These are phyloP conservation scores for Pseudodiploospora longispora DNA, from an alignment of 2,329 filamentous ascomycete genomes.

Conservation along the genomic window DNA sequence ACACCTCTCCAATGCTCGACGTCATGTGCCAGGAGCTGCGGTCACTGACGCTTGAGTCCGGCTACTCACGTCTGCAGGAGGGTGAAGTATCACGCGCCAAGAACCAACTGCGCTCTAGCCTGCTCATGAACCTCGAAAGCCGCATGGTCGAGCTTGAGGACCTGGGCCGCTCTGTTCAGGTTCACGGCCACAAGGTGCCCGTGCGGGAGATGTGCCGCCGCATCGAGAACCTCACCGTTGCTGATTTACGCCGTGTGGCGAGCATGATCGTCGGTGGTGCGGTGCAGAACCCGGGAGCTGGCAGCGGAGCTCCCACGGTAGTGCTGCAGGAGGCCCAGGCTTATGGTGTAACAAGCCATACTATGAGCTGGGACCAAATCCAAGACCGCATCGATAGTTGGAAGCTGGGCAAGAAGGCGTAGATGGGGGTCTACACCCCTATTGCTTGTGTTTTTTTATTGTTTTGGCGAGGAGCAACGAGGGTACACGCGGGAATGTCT, in stretches of 20 bases:
- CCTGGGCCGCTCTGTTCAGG: slow-evolving; percentile 87
- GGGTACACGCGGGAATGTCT: too few species aligned
- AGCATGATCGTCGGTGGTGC: slow-evolving; percentile 67
- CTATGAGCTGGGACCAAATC: slow-evolving; percentile 79
- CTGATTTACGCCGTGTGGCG: slow-evolving; percentile 77
- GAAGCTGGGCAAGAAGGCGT: slow-evolving; percentile 59
- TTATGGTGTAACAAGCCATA: slow-evolving; percentile 56
- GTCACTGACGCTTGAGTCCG: slow-evolving; percentile 65
- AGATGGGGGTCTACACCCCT: neutral
- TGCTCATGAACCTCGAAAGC: slow-evolving; percentile 96
- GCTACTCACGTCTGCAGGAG: slow-evolving; percentile 62
- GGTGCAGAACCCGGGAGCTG: slow-evolving; percentile 65
- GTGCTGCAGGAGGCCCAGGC: slow-evolving; percentile 87
- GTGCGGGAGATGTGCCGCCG: slow-evolving; percentile 86
- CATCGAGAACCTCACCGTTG: slow-evolving; percentile 74
- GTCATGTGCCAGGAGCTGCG: slow-evolving; percentile 90
- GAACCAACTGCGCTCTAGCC: slow-evolving; percentile 83
- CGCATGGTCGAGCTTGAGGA: slow-evolving; percentile 98
- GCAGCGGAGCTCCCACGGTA: slow-evolving; percentile 85
- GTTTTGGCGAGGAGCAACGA: neutral
- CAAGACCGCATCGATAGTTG: slow-evolving; percentile 78
- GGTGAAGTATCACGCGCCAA: slow-evolving; percentile 86
- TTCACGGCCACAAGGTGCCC: slow-evolving; percentile 88
- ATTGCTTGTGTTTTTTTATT: too few species aligned
- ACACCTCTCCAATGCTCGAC: slow-evolving; percentile 78